Evolutionary conservation across 345 rosid species (phyloP), one percentile per base, ranked within the genome.

Genomic region (Euphorbia peplus): DNA sequence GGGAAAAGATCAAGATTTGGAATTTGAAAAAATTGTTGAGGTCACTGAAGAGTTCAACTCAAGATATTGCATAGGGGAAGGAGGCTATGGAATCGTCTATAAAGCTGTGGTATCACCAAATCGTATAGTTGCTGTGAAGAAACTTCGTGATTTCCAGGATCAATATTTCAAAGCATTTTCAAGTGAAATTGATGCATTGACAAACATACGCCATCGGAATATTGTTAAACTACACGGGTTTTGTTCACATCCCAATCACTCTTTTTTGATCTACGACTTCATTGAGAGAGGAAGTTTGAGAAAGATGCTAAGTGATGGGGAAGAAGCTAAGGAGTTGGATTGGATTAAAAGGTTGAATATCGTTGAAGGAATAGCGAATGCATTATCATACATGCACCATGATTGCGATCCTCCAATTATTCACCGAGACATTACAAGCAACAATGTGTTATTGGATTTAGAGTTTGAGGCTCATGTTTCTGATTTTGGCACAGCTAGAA

Each of bases 1-100:
- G 47, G 47, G 8, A 6, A 11, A 42, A 42, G 47, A 42, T 42
- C 47, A 7, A 5, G 47, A 42, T 42, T 42, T 42, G 47, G 4
- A 42, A 18, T 71, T 37, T 68, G 64, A 63, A 19, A 42, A 42
- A 11, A 42, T 42, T 12, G 14, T 42, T 42, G 47, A 42, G 47
- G 47, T 42, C 13, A 42, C 47, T 7, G 47, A 42, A 42, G 47
- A 14, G 47, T 42, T 42, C 47, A 42, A 42, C 47, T 42, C 47
- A 11, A 42, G 8, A 42, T 42, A 42, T 42, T 42, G 47, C 47
- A 42, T 42, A 1, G 47, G 47, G 47, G 47, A 42, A 42, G 47
- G 47, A 42, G 47, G 47, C 47, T 42, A 42, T 42, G 47, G 47
- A 42, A 42, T 42, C 12, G 47, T 42, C 47, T 42, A 42, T 42